Percentiles rank a stretch among this genome's conserved stretches.
Conservation (phyloP, 2,329 filamentous ascomycete species). For the Monascus ruber region DNA sequence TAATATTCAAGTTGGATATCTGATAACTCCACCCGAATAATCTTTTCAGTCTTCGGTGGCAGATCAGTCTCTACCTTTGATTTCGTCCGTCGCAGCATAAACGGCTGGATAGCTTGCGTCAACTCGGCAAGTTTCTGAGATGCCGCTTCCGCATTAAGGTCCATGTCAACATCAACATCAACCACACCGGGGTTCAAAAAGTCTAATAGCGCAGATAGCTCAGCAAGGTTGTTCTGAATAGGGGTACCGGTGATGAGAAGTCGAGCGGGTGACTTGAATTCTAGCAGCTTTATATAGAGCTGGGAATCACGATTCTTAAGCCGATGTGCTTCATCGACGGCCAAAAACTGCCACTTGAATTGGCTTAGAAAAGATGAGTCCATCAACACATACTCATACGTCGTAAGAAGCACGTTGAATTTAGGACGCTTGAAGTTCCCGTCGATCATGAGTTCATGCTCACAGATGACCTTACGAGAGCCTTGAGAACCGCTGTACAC, state of each 20-base stretch:
- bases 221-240: constrained; percentile 91
- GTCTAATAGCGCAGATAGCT: constrained; percentile 84
- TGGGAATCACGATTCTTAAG: constrained; percentile 95
- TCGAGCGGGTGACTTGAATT: constrained; percentile 78
- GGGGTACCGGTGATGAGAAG: constrained; percentile 94
- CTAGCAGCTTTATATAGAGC: constrained; percentile 71
- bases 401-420: constrained; percentile 95
- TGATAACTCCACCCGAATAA: constrained; percentile 92
- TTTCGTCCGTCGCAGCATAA: constrained; percentile 90
- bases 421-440: constrained; percentile 80
- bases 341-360: constrained; percentile 96
- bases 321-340: constrained; percentile 91
- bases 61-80: constrained; percentile 95
- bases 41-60: constrained; percentile 96
- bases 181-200: constrained; percentile 95
- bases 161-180: constrained; percentile 81
- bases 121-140: constrained; percentile 79
- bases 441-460: constrained; percentile 79
- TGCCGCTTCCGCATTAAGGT: constrained; percentile 67
- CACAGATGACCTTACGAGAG: constrained; percentile 74
- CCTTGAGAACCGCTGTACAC: constrained; percentile 88
- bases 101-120: constrained; percentile 78
- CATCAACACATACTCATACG: constrained; percentile 88
- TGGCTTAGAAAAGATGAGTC: constrained; percentile 75
- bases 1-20: constrained; percentile 97